Base-by-base conservation (phyloP, 1,139 yeast genomes). In the Pichia sp. region DNA sequence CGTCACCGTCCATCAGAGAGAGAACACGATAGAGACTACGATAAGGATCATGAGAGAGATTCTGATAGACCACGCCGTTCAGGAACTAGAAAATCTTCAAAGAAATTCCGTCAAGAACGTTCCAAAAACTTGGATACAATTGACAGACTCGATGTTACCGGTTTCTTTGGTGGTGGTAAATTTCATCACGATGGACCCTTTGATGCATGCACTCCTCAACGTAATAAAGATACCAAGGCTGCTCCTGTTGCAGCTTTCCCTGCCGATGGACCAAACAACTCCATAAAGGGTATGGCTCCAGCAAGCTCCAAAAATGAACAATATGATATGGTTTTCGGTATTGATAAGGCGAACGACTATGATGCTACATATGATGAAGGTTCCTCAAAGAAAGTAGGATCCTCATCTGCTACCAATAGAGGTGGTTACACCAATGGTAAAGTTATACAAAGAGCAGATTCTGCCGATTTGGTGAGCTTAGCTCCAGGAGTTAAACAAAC, bases 121-220 rank as follows among this genome's bases (percentile, higher is more conserved):
- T 69, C 48, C 18, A 76, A 77, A 49, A 75, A 77, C 47, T 74
- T 91, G 47, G 98, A 91, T 55, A 85, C 94, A 5, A 91, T 91
- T 51, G 98, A 91, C 63, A 84, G 83, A 60, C 68, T 91, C 49
- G 98, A 91, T 58, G 97, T 88, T 26, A 87, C 97, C 7, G 97
- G 95, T 1, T 70, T 91, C 47, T 88, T 84, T 56, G 96, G 96
- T n/a, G 80, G 85, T 29, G 83, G 84, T 20, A 85, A 91, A 1
- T 91, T 91, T 69, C 98, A 91, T 60, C 98, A 91, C 59, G 98
- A 91, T 60, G 98, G 98, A 12, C 98, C 98, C 14, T 91, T 91
- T 59, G 98, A 91, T 59, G 98, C 98, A 3, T 88, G 97, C 60
- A 83, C 94, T 6, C 97, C 98, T 6, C 95, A 85, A 59, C 78